These are phyloP conservation scores for Thinopyrum elongatum DNA, from an alignment of 176 grass and related monocot genomes.

Conservation along the genomic window DNA sequence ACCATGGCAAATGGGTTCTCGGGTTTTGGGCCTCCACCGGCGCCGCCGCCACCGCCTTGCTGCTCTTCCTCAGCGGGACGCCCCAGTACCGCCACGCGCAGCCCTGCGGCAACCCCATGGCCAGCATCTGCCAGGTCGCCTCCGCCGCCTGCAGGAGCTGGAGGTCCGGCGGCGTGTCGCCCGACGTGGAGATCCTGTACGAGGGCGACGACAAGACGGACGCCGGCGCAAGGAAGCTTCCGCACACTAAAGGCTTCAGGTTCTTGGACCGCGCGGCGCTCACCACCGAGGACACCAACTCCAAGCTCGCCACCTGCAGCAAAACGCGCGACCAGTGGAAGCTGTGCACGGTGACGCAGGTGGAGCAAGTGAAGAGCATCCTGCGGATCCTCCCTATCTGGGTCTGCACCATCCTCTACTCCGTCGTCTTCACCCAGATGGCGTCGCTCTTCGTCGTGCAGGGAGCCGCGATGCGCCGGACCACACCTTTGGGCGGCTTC, in stretches of 20 bases:
- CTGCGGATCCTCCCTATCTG: slow-evolving; percentile 86
- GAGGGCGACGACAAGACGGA: slow-evolving; percentile 47
- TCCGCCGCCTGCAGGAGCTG: slow-evolving; percentile 65
- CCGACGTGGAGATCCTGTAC: slow-evolving; percentile 38
- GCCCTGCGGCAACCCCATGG: slow-evolving; percentile 63
- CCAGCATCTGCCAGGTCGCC: slow-evolving; percentile 59
- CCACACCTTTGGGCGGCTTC: slow-evolving; percentile 44
- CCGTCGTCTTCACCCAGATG: slow-evolving; percentile 98
- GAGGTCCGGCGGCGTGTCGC: slow-evolving; percentile 37
- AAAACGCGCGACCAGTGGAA: slow-evolving; percentile 56
- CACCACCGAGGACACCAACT: slow-evolving; percentile 11
- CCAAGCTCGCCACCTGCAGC: background rate
- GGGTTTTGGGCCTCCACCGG: slow-evolving; percentile 80
- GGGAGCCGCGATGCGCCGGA: slow-evolving; percentile 79
- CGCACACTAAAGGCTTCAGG: slow-evolving; percentile 63
- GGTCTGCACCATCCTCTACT: slow-evolving; percentile 98
- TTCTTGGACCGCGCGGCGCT: slow-evolving; percentile 80
- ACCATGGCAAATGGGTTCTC: slow-evolving; percentile 62
- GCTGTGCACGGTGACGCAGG: slow-evolving; percentile 86
- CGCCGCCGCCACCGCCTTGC: slow-evolving; percentile 52
- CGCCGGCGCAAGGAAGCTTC: slow-evolving; percentile 38
- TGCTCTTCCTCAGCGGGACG: slow-evolving; percentile 65
- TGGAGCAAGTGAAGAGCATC: slow-evolving; percentile 89
- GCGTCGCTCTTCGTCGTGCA: slow-evolving; percentile 94
- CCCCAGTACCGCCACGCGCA: slow-evolving; percentile 53